Conservation (phyloP, 2,329 filamentous ascomycete genomes). For the Fusarium newnesense region DNA sequence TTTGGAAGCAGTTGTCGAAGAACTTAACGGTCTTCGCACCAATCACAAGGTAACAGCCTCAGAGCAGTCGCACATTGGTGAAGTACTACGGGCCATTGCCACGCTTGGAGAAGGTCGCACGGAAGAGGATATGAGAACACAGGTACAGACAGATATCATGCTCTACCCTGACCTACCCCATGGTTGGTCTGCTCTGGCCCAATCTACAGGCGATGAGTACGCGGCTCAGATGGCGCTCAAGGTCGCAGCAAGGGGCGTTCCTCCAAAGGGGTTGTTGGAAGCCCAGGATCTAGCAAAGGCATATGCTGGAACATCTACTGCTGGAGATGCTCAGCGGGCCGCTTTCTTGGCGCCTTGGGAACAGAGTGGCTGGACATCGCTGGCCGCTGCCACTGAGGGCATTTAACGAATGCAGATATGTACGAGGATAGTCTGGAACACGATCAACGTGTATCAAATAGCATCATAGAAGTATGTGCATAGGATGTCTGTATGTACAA, state of each 20-base stretch:
- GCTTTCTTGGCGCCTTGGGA: constrained; percentile 87
- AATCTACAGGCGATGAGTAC: constrained; percentile 63
- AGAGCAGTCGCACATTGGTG: constrained; percentile 76
- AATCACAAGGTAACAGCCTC: constrained; percentile 69
- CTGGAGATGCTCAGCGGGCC: constrained; percentile 79
- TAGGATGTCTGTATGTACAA: background rate
- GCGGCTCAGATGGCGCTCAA: constrained; percentile 81
- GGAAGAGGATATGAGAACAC: constrained; percentile 64
- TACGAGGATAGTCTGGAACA: background rate
- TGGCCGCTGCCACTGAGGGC: constrained; percentile 51
- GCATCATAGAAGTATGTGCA: background rate
- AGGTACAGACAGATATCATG: constrained; percentile 82
- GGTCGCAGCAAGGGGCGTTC: constrained; percentile 79
- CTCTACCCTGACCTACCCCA: constrained; percentile 81
- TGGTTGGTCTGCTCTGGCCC: constrained; percentile 82
- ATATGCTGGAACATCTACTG: constrained; percentile 77
- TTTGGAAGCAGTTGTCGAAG: constrained; percentile 81
- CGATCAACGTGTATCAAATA: background rate
- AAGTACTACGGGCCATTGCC: constrained; percentile 80
- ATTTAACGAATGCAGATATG: constrained; percentile 6
- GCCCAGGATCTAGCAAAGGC: constrained; percentile 77
- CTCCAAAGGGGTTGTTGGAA: constrained; percentile 75
- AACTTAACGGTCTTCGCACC: constrained; percentile 78
- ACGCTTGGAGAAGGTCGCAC: constrained; percentile 61
- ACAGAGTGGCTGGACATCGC: constrained; percentile 69